Percentiles rank a stretch among this genome's conserved stretches.
phyloP scores from a whole-genome alignment of 23 red algal species.

The Chondrus crispus region DNA sequence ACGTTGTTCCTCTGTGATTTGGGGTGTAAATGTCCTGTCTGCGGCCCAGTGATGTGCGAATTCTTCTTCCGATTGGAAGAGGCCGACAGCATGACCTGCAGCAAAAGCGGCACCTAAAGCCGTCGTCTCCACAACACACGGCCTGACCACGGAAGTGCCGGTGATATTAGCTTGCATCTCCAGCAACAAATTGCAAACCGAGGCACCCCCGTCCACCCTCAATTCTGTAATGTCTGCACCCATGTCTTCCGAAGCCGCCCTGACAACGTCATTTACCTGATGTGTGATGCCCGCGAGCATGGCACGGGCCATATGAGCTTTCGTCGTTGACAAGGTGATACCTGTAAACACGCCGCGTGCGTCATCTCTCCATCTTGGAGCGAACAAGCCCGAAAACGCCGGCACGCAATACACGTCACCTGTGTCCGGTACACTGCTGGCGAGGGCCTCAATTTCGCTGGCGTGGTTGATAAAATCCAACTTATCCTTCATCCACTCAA shows the following conservation, averaged over 20 bases:
- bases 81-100: slow-evolving; percentile 64
- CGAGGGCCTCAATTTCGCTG: slow-evolving; percentile 66
- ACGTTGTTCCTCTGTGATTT: slow-evolving; percentile 61
- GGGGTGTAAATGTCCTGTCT: slow-evolving; percentile 51
- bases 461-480: slow-evolving; percentile 61
- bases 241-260: slow-evolving; percentile 64
- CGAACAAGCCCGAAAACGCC: slow-evolving; percentile 86
- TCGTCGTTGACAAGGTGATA: slow-evolving; percentile 74
- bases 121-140: slow-evolving; percentile 76
- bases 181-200: slow-evolving; percentile 68
- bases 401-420: slow-evolving; percentile 87
- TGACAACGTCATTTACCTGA: slow-evolving; percentile 70
- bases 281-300: slow-evolving; percentile 69
- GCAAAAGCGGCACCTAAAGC: slow-evolving; percentile 85
- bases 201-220: slow-evolving; percentile 82
- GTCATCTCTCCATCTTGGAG: slow-evolving; percentile 82
- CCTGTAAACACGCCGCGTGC: slow-evolving; percentile 86
- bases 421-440: slow-evolving; percentile 58
- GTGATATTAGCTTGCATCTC: slow-evolving; percentile 88
- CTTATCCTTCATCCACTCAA: slow-evolving; percentile 83
- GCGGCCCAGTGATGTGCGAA: slow-evolving; percentile 49
- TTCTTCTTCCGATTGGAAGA: slow-evolving; percentile 57
- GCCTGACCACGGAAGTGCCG: slow-evolving; percentile 64
- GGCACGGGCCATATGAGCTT: slow-evolving; percentile 81
- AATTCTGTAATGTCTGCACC: slow-evolving; percentile 43